phyloP scores from a whole-genome alignment of 1,284 basidiomycete genomes.

The Melampsora larici-populina region DNA sequence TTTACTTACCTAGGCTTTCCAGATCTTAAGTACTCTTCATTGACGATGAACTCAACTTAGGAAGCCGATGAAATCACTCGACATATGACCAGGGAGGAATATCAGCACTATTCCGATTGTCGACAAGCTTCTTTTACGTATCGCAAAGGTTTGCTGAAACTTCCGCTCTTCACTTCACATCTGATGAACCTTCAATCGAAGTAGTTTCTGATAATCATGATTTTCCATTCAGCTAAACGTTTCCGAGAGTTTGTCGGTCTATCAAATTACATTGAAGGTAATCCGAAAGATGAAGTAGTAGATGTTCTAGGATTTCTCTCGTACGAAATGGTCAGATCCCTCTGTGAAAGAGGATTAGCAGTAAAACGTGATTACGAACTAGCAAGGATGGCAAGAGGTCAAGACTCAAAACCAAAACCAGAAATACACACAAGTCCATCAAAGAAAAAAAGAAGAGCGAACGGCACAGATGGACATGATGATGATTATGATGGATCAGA shows the following conservation, averaged over 20 bases:
- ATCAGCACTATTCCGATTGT: constrained; percentile 95
- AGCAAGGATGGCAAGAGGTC: constrained; percentile 26
- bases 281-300: constrained; percentile 89
- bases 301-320: constrained; percentile 95
- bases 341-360: constrained; percentile 78
- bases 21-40: neutral
- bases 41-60: constrained; percentile 54
- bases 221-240: constrained; percentile 67
- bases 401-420: constrained; percentile 6
- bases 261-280: constrained; percentile 80
- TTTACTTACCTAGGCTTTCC: neutral
- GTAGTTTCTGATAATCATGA: neutral
- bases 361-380: constrained; percentile 62
- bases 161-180: neutral
- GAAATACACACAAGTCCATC: constrained; percentile 21
- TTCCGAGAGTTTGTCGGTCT: constrained; percentile 94
- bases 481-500: constrained; percentile 43
- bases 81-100: constrained; percentile 94
- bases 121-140: constrained; percentile 96
- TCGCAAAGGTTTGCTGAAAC: constrained; percentile 68
- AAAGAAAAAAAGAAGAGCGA: constrained; percentile 23
- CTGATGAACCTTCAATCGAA: neutral
- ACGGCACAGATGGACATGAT: constrained; percentile 10
- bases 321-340: constrained; percentile 91
- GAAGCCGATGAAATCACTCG: constrained; percentile 93